These are phyloP conservation scores for Leishmania mexicana DNA, from an alignment of 208 protist genomes.

Conservation along the genomic window DNA sequence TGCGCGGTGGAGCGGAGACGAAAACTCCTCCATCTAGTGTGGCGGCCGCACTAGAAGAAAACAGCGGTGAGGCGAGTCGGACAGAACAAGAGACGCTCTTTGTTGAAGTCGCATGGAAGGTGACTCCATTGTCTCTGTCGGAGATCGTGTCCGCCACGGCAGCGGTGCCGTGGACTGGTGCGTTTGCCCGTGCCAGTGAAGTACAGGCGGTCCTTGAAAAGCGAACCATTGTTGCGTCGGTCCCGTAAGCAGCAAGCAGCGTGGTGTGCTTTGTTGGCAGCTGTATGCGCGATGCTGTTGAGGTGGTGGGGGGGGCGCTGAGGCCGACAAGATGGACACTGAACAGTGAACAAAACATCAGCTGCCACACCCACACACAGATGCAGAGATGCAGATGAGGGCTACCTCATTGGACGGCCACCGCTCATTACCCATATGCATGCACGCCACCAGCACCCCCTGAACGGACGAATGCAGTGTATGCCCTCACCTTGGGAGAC, in stretches of 20 bases:
- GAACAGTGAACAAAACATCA: neutral
- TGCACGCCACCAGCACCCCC: neutral
- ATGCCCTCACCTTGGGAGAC: neutral
- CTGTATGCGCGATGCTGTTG: neutral
- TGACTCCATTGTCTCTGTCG: constrained; percentile 9
- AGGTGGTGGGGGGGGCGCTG: neutral
- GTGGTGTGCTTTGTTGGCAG: neutral
- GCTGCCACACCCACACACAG: neutral
- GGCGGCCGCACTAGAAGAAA: neutral
- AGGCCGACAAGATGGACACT: neutral
- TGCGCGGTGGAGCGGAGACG: constrained; percentile 3
- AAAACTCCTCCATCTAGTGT: neutral
- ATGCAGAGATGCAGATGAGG: neutral
- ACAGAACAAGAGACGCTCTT: constrained; percentile 3
- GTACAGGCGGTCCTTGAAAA: constrained; percentile 14
- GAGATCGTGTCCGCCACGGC: constrained; percentile 6
- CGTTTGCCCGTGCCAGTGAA: constrained; percentile 17
- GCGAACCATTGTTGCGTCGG: constrained; percentile 12
- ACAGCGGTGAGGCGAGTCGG: neutral
- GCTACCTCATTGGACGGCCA: neutral
- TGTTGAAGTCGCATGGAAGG: constrained; percentile 24
- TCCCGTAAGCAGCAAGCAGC: constrained; percentile 2
- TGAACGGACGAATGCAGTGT: neutral
- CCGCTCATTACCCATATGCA: neutral
- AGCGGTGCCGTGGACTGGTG: constrained; percentile 9